Evolutionary conservation across 2,329 filamentous ascomycete genomes (phyloP).

Genomic region (Ilyonectria mors-panacis): DNA sequence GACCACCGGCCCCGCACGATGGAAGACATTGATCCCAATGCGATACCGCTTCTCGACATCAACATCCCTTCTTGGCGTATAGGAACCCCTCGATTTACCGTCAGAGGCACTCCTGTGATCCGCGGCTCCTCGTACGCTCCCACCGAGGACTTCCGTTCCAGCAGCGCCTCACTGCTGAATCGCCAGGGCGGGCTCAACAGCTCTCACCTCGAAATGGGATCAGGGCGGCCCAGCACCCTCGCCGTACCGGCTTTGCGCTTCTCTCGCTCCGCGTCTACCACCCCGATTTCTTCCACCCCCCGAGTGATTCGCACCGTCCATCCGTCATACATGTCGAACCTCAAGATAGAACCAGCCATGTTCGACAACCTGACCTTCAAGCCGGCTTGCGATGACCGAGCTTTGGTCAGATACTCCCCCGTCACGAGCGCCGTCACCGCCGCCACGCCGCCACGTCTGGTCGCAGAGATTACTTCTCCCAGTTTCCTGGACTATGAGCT

Average conservation of each 20-base stretch:
- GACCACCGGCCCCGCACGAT: constrained; percentile 74
- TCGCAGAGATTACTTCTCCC: constrained; percentile 96
- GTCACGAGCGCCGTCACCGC: constrained; percentile 83
- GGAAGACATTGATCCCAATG: constrained; percentile 65
- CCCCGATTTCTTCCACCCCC: constrained; percentile 53
- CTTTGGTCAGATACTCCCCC: constrained; percentile 86
- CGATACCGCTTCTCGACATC: constrained; percentile 75
- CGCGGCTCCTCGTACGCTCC: constrained; percentile 86
- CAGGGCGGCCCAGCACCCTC: constrained; percentile 56
- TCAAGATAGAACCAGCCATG: constrained; percentile 78
- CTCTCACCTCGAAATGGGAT: constrained; percentile 45
- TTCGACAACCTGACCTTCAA: constrained; percentile 87
- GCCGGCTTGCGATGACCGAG: constrained; percentile 82
- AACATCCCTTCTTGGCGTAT: constrained; percentile 88
- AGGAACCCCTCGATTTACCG: constrained; percentile 85
- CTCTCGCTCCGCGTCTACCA: constrained; percentile 40
- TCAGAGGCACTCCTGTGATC: constrained; percentile 81
- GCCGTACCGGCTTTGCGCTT: constrained; percentile 55
- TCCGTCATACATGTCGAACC: constrained; percentile 65
- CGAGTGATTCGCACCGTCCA: constrained; percentile 59
- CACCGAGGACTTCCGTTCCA: constrained; percentile 78
- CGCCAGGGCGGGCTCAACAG: constrained; percentile 49
- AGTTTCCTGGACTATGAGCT: constrained; percentile 97
- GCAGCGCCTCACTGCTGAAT: constrained; percentile 66
- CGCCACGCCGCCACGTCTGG: constrained; percentile 89